Evolutionary conservation across 345 rosid genomes (phyloP), one percentile per base, ranked within the genome.

Genomic region (Erodium maritimum): DNA sequence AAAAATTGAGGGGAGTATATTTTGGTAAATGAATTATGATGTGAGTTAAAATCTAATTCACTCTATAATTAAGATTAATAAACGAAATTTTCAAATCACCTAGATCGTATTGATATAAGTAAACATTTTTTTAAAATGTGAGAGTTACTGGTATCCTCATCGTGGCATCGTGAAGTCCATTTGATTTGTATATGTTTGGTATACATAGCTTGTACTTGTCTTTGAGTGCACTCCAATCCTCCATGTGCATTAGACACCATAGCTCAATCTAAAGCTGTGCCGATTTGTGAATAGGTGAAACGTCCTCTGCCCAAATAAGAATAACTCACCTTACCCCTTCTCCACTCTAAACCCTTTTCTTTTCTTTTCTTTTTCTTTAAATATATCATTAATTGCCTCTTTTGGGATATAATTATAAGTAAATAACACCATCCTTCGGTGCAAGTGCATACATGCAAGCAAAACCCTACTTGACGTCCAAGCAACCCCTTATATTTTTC

Each of bases 401-500:
- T 42, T 21, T 23, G 11, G 11, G 12, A 1, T 20, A 1, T 19
- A 1, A 33, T 25, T 25, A 7, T 25, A 25, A 25, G 7, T 25
- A 25, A 25, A 25, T 25, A 25, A 25, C 33, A 25, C 3, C 4
- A 25, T 25, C 33, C 7, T 25, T 25, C 7, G 33, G 62, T 71
- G 62, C 61, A 69, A 71, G 17, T 77, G 77, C 70, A 65, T 73
- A 66, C 61, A 81, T 75, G 61, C 56, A 65, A 83, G 55, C 65
- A 72, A 58, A 76, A 37, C 76, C 69, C 69, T 65, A 78, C 97
- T 82, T 85, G 83, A 71, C 81, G 80, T 87, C 77, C 94, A 91
- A 82, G 97, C 61, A 83, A 87, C 68, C 83, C 19, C 19, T n/a
- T 9, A 42, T 53, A 18, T 50, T 23, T 46, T 23, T 19, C 5